These are phyloP conservation scores for Fusarium devonianum DNA, from an alignment of 2,329 filamentous ascomycete genomes.

Conservation along the genomic window DNA sequence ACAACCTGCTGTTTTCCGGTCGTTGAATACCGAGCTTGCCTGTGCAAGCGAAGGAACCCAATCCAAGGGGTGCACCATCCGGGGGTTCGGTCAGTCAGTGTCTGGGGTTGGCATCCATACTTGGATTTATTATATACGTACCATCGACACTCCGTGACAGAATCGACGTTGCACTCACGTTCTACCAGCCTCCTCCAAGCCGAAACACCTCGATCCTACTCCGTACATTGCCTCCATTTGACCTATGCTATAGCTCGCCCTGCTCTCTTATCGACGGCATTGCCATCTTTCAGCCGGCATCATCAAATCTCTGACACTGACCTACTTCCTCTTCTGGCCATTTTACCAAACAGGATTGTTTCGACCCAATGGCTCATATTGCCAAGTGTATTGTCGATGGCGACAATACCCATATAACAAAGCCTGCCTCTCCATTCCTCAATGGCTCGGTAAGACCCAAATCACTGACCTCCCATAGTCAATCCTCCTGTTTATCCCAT, in stretches of 20 bases:
- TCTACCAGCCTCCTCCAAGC: constrained; percentile 30
- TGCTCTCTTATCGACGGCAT: constrained; percentile 30
- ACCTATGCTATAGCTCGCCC: constrained; percentile 33
- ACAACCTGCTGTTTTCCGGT: constrained; percentile 28
- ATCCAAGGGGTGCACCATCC: constrained; percentile 28
- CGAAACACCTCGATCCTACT: constrained; percentile 39
- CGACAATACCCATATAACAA: constrained; percentile 60
- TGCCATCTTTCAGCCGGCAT: constrained; percentile 31
- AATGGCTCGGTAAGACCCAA: constrained; percentile 53
- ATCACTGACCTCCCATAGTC: constrained; percentile 18
- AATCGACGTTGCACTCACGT: constrained; percentile 28
- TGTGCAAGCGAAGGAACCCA: constrained; percentile 36
- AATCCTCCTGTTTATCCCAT: constrained; percentile 9
- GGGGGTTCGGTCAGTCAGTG: constrained; percentile 33
- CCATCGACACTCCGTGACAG: constrained; percentile 41
- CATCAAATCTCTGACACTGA: constrained; percentile 39
- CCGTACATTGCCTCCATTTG: constrained; percentile 29
- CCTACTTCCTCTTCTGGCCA: constrained; percentile 34
- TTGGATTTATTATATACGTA: constrained; percentile 39
- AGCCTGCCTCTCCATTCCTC: constrained; percentile 54
- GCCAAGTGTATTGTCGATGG: constrained; percentile 63
- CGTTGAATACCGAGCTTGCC: constrained; percentile 24
- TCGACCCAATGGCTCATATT: constrained; percentile 66
- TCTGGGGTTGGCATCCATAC: constrained; percentile 38
- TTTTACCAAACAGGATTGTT: constrained; percentile 30